Conservation (phyloP, 2,329 filamentous ascomycete species). For the Neodidymelliopsis sp. region DNA sequence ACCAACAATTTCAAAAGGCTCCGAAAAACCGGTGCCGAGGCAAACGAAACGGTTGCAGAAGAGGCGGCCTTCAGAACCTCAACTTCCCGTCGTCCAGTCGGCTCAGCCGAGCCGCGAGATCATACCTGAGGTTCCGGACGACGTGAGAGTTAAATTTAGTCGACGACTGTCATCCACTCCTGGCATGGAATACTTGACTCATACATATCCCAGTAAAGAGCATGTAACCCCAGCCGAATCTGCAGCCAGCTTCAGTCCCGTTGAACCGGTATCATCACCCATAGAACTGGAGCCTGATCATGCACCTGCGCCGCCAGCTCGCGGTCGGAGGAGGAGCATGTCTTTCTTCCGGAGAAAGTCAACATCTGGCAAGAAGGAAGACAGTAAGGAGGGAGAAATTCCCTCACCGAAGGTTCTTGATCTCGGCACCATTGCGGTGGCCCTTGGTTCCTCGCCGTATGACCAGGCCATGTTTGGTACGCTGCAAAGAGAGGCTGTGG, state of each 20-base stretch:
- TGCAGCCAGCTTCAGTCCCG: constrained; percentile 13
- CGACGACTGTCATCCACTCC: constrained; percentile 45
- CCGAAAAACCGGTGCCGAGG: constrained; percentile 30
- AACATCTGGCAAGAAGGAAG: constrained; percentile 32
- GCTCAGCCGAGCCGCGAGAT: constrained; percentile 39
- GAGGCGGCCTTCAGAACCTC: constrained; percentile 35
- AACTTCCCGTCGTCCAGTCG: constrained; percentile 41
- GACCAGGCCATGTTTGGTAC: constrained; percentile 48
- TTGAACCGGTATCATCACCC: constrained; percentile 1
- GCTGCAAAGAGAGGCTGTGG: constrained; percentile 24
- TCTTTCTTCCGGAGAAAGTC: constrained; percentile 43
- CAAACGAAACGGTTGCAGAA: constrained; percentile 42
- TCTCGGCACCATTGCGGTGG: constrained; percentile 51
- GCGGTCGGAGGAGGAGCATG: constrained; percentile 34
- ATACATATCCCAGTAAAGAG: constrained; percentile 43
- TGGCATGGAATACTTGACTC: constrained; percentile 47
- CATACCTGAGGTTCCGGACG: constrained; percentile 44
- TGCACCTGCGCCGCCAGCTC: constrained; percentile 31
- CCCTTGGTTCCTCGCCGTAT: constrained; percentile 54
- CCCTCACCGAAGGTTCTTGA: constrained; percentile 42
- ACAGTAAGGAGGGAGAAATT: constrained; percentile 23
- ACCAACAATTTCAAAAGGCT: constrained; percentile 30
- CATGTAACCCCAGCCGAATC: constrained; percentile 21
- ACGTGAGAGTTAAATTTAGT: constrained; percentile 47
- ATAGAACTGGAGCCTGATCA: constrained; percentile 32